Evolutionary conservation across 805 yeast genomes (phyloP), one percentile per base, ranked within the genome.

Genomic region (Yamadazyma phyllophila): DNA sequence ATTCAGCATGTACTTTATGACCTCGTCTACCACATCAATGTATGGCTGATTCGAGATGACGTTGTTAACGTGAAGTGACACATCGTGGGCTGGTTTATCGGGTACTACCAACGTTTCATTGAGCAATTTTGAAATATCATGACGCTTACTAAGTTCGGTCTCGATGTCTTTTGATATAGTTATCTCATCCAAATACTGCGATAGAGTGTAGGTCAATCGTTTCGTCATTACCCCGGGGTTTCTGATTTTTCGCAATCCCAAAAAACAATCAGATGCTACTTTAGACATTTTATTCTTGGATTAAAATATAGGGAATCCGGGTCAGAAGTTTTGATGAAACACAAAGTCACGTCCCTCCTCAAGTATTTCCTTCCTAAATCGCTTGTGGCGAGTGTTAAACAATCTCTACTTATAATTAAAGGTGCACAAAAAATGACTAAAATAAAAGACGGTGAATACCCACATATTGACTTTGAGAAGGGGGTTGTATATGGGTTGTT

Each of bases 401-500:
- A 40, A 14, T 40, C 50, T 2, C 12, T 15, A 11, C 38, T 39
- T 27, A 34, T 47, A 3, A 37, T 47, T 7, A 14, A 39, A 30
- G 33, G 26, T 26, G 34, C 48, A n/a, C 34, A 36, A 16, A 42
- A 45, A 26, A 42, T 48, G 48, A 27, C 38, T 9, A 41, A 44
- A 16, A 26, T 39, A 7, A 41, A 39, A 36, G 38, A 39, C 17
- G 20, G 11, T 15, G 46, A 39, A 7, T 20, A 39, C 14, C 53
- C 53, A 12, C 62, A 66, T 43, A 78, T 80, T 10, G 81, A 80
- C 55, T 71, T 69, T 30, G 61, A 63, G 26, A 65, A 61, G n/a
- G 69, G 83, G 3, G 58, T 75, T 0, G 54, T 81, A 1, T 74
- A 74, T 44, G 71, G 66, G 2, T 53, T 58, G n/a, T 61, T 81